phyloP scores from a whole-genome alignment of 2,329 filamentous ascomycete genomes.

The Trichoderma koningii region DNA sequence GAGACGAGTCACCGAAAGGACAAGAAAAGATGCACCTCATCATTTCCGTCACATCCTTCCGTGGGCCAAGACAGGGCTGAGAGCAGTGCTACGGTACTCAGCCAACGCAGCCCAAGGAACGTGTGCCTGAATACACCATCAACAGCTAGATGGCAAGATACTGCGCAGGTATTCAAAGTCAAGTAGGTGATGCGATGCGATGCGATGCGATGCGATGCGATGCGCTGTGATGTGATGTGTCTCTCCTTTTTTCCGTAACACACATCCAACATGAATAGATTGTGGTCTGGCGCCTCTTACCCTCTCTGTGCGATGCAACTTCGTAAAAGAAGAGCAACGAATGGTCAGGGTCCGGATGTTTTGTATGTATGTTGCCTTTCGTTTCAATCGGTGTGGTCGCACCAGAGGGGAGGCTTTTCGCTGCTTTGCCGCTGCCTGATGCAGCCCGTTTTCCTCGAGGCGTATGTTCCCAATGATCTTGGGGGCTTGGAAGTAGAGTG shows the following conservation, averaged over 20 bases:
- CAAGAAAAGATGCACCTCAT: background rate
- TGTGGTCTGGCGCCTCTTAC: background rate
- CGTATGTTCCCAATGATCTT: background rate
- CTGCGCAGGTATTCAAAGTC: too few relatives aligned
- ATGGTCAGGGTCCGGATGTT: too few relatives aligned
- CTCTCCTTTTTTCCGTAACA: background rate
- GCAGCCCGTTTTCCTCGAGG: background rate
- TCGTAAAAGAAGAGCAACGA: too few relatives aligned
- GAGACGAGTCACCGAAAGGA: too few relatives aligned
- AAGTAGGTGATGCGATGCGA: background rate
- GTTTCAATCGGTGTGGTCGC: background rate
- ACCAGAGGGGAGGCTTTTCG: background rate
- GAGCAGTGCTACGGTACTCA: background rate
- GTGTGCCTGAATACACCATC: too few relatives aligned
- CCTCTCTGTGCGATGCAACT: too few relatives aligned
- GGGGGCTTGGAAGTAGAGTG: background rate
- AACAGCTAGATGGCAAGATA: too few relatives aligned
- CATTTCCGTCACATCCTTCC: background rate
- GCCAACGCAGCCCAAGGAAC: conserved; percentile 6
- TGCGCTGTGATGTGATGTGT: conserved; percentile 17
- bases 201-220: conserved; percentile 6
- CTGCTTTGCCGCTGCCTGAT: conserved; percentile 5
- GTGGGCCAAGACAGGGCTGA: conserved; percentile 10
- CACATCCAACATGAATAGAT: background rate
- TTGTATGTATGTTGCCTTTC: too few relatives aligned